phyloP scores from a whole-genome alignment of 164 flowering plant genomes.

The Chimonanthus praecox region DNA sequence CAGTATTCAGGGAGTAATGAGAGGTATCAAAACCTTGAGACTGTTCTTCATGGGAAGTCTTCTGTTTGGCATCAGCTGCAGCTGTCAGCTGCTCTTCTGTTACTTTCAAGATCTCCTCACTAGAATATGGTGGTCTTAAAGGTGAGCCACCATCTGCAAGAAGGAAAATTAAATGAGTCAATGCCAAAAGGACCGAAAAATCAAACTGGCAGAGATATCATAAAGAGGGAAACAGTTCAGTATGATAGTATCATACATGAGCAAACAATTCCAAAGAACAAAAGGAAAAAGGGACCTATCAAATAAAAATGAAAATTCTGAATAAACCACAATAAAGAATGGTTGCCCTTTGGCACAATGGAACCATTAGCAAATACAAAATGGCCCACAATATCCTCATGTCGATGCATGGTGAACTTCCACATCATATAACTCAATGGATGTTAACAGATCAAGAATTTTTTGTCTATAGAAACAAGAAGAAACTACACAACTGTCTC shows the following conservation, averaged over 20 bases:
- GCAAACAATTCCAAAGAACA: background rate
- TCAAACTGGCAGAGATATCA: background rate
- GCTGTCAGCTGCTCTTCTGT: conserved; percentile 61
- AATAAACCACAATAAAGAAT: background rate
- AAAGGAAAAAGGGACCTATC: background rate
- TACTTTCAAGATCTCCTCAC: conserved; percentile 45
- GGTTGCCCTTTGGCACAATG: no score
- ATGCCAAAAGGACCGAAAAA: background rate
- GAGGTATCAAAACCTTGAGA: conserved; percentile 5
- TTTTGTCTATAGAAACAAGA: no score
- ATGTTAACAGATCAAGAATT: no score
- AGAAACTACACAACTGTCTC: no score
- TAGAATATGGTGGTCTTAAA: conserved; percentile 19
- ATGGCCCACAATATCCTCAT: no score
- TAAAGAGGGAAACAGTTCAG: background rate
- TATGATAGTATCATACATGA: background rate
- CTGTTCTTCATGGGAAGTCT: conserved; percentile 22
- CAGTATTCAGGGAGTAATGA: background rate
- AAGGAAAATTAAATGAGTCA: background rate
- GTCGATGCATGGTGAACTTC: no score
- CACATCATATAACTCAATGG: no score
- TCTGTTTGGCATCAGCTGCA: conserved; percentile 31
- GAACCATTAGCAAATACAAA: no score
- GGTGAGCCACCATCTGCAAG: conserved; percentile 38
- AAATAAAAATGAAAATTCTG: background rate